Evolutionary conservation across 2,329 filamentous ascomycete genomes (phyloP).

Genomic region (Zarea fungicola): DNA sequence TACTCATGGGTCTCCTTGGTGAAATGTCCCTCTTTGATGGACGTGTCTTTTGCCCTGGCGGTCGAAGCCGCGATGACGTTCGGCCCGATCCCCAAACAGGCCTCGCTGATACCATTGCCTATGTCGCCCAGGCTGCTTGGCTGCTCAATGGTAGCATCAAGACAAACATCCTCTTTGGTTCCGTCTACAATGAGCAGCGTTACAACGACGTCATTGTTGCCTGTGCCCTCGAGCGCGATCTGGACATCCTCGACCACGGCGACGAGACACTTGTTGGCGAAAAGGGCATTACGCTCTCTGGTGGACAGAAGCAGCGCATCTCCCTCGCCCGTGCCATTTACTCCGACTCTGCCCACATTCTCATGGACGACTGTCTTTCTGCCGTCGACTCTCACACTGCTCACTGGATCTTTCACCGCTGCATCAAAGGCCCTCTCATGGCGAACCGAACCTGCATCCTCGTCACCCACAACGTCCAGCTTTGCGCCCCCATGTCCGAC

Average conservation of each 20-base stretch:
- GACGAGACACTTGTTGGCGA: slow-evolving; percentile 94
- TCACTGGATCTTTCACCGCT: slow-evolving; percentile 96
- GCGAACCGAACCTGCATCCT: slow-evolving; percentile 82
- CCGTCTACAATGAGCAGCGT: slow-evolving; percentile 70
- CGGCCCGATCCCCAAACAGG: slow-evolving; percentile 76
- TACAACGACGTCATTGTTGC: slow-evolving; percentile 87
- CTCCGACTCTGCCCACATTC: slow-evolving; percentile 82
- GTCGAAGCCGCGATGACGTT: slow-evolving; percentile 79
- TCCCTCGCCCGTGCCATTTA: slow-evolving; percentile 97
- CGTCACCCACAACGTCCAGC: slow-evolving; percentile 90
- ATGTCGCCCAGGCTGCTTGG: slow-evolving; percentile 96
- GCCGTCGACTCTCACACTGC: slow-evolving; percentile 96
- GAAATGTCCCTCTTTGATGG: slow-evolving; percentile 89
- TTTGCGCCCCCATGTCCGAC: slow-evolving; percentile 75
- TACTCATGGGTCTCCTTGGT: slow-evolving; percentile 91
- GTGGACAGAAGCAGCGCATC: slow-evolving; percentile 95
- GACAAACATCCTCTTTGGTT: slow-evolving; percentile 91
- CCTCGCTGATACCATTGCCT: slow-evolving; percentile 86
- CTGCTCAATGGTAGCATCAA: slow-evolving; percentile 92
- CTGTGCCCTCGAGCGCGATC: slow-evolving; percentile 84
- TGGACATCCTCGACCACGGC: slow-evolving; percentile 86
- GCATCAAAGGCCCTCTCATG: slow-evolving; percentile 87
- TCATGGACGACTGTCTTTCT: slow-evolving; percentile 92
- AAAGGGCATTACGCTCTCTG: slow-evolving; percentile 94
- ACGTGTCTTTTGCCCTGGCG: slow-evolving; percentile 77